These are phyloP conservation scores for Penicillium frequentans DNA, from an alignment of 2,329 filamentous ascomycete species.

Conservation along the genomic window DNA sequence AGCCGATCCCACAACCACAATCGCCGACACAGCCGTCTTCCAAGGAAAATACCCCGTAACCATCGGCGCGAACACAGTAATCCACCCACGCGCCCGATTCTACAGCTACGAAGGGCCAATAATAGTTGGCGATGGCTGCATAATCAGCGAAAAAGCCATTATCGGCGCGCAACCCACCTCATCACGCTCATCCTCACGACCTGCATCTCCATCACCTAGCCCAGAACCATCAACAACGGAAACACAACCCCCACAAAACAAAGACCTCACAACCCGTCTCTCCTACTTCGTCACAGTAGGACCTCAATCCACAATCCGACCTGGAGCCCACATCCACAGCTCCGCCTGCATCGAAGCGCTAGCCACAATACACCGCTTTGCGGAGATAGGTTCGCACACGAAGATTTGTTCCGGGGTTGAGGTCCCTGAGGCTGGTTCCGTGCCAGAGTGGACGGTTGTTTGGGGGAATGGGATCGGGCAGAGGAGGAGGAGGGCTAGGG, in stretches of 20 bases:
- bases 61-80: slow-evolving; percentile 72
- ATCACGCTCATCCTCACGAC: slow-evolving; percentile 6
- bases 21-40: slow-evolving; percentile 41
- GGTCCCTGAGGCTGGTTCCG: slow-evolving; percentile 56
- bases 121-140: slow-evolving; percentile 75
- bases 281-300: slow-evolving; percentile 42
- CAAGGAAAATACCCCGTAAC: slow-evolving; percentile 74
- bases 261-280: slow-evolving; percentile 29
- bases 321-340: slow-evolving; percentile 42
- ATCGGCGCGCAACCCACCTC: slow-evolving; percentile 51
- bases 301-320: slow-evolving; percentile 36
- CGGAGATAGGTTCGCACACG: slow-evolving; percentile 56
- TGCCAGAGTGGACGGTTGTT: slow-evolving; percentile 69
- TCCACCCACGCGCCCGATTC: slow-evolving; percentile 83
- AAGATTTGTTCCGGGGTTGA: slow-evolving; percentile 67
- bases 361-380: slow-evolving; percentile 35
- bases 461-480: slow-evolving; percentile 61
- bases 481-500: slow-evolving; percentile 35
- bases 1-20: slow-evolving; percentile 37
- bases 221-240: slow-evolving; percentile 2
- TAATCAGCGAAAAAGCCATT: slow-evolving; percentile 67
- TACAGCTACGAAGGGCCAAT: slow-evolving; percentile 78
- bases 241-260: neutral
- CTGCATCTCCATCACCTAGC: slow-evolving; percentile 4
- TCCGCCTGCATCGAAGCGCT: slow-evolving; percentile 47